phyloP scores from a whole-genome alignment of 192 early-diverging fungal species.

The Gonapodya prolifera region DNA sequence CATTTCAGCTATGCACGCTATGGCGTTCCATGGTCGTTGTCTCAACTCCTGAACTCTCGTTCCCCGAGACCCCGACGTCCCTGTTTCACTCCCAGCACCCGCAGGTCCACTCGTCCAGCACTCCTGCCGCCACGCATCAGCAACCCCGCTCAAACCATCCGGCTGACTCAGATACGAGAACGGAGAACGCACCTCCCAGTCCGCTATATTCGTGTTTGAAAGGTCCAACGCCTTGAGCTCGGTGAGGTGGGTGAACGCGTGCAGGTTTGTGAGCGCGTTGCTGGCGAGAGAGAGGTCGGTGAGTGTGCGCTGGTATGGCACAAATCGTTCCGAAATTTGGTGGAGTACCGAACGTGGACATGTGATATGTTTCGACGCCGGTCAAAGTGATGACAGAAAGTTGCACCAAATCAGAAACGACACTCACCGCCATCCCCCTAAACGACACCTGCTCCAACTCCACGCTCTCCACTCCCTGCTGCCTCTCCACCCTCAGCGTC shows the following conservation, averaged over 20 bases:
- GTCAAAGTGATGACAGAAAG: neutral
- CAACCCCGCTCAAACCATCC: too few relatives aligned
- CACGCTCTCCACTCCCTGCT: neutral
- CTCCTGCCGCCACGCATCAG: too few relatives aligned
- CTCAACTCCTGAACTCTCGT: too few relatives aligned
- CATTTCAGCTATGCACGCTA: neutral
- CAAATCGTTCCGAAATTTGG: neutral
- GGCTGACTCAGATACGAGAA: too few relatives aligned
- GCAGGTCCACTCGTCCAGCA: too few relatives aligned
- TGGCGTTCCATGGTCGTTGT: too few relatives aligned
- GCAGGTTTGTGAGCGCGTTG: neutral
- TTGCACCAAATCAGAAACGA: neutral
- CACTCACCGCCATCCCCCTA: neutral
- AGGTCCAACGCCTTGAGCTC: neutral
- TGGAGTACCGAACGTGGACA: too few relatives aligned
- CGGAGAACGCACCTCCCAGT: neutral
- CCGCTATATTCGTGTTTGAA: neutral
- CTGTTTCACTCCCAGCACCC: too few relatives aligned
- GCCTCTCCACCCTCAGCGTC: neutral
- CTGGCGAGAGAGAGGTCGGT: neutral
- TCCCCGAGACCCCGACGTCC: too few relatives aligned
- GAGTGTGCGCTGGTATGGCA: neutral
- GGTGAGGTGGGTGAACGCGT: neutral
- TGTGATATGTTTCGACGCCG: too few relatives aligned
- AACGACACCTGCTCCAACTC: neutral